Evolutionary conservation across 176 grass and related monocot species (phyloP), one percentile per base, ranked within the genome.

Genomic region (Poa annua): DNA sequence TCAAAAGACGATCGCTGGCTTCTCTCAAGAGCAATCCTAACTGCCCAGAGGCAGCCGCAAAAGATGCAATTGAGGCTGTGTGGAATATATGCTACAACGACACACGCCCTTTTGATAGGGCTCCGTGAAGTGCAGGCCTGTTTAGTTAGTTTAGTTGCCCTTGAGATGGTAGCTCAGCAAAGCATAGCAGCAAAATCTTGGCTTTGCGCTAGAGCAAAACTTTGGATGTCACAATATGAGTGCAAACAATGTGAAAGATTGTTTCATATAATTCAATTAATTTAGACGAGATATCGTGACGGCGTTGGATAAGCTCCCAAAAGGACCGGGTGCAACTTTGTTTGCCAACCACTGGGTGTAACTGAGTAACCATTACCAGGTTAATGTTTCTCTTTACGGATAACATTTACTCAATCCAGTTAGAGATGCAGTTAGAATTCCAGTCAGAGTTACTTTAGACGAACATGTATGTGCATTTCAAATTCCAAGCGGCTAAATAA

Each of bases 51-150:
- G 17, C 82, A 15, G 61, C 91, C 66, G 93, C 96, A 39, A 99
- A 96, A 72, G 96, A 99, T 87, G 96, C 93, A 49, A 81, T 99
- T 52, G 93, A 99, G 39, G 80, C 96, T 56, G 85, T 99, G 16
- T 96, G 96, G 96, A 65, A 93, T 81, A 92, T 94, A 77, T 99
- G 93, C 80, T 96, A 96, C 74, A 88, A 96, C 78, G 93, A 99
- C 65, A 89, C 93, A 13, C 72, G 64, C 4, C 96, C 96, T 14
- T 99, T 99, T 35, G 96, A 96, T 49, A 91, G 96, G 71, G 96
- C 96, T 77, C 91, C 91, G 60, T 91, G 55, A 91, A 45, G 26
- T 77, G 80, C 11, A 36, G 66, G n/a, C 66, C 79, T 79, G 20
- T 22, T 34, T 38, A 41, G 80, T 57, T 78, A 83, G 17, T 76